These are phyloP conservation scores for Trypanosoma brucei DNA, from an alignment of 208 protist species.

Conservation along the genomic window DNA sequence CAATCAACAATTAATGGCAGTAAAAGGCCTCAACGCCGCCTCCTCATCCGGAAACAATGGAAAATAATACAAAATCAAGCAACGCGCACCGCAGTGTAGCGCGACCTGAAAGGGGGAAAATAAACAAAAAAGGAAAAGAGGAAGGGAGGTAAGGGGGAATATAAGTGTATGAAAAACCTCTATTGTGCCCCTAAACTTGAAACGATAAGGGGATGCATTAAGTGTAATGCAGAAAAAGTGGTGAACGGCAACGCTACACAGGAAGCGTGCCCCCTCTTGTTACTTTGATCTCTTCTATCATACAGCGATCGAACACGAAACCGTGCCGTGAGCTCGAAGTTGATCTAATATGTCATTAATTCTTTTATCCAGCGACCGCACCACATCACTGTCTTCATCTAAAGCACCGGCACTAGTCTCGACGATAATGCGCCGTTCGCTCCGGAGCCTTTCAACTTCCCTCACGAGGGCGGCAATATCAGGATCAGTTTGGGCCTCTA, in stretches of 20 bases:
- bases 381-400: slow-evolving; percentile 41
- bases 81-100: background rate
- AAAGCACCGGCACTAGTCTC: slow-evolving; percentile 61
- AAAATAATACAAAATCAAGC: background rate
- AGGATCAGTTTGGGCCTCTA: background rate
- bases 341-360: slow-evolving; percentile 41
- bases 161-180: background rate
- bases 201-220: too few relatives aligned
- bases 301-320: background rate
- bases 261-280: too few relatives aligned
- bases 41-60: background rate
- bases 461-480: slow-evolving; percentile 3
- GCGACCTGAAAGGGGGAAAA: background rate
- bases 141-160: background rate
- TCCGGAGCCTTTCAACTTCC: slow-evolving; percentile 52
- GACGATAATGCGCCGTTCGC: slow-evolving; percentile 46
- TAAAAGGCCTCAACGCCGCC: background rate
- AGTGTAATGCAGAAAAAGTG: too few relatives aligned
- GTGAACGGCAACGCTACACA: too few relatives aligned
- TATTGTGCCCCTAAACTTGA: too few relatives aligned
- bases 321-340: slow-evolving; percentile 14
- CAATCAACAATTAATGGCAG: background rate
- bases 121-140: slow-evolving; percentile 16
- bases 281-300: background rate
- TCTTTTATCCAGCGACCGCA: slow-evolving; percentile 44